Evolutionary conservation across 805 yeast genomes (phyloP).

Genomic region (Metschnikowia amazonensis): DNA sequence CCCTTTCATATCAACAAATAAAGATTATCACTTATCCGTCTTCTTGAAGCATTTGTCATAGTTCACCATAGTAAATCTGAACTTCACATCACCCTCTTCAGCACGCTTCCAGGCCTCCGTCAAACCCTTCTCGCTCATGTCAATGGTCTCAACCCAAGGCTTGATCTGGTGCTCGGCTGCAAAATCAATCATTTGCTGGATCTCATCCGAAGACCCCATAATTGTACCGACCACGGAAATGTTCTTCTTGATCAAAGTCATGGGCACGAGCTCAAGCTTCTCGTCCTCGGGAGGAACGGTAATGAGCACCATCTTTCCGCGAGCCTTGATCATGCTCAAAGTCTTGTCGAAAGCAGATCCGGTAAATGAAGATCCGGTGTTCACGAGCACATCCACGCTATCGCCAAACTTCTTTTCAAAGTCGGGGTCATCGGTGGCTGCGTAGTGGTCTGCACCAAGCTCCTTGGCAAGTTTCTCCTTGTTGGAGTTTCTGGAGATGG

Average conservation of each 20-base stretch:
- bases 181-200: conserved; percentile 18
- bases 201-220: conserved; percentile 16
- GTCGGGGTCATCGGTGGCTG: conserved; percentile 21
- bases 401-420: conserved; percentile 16
- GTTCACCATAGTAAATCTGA: conserved; percentile 18
- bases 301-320: conserved; percentile 17
- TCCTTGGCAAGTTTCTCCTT: conserved; percentile 51
- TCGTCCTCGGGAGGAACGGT: conserved; percentile 16
- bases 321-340: conserved; percentile 14
- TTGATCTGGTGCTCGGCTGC: conserved; percentile 18
- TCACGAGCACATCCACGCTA: conserved; percentile 15
- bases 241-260: conserved; percentile 12
- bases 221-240: conserved; percentile 16
- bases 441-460: conserved; percentile 50
- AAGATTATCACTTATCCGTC: not conserved
- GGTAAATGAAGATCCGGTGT: conserved; percentile 18
- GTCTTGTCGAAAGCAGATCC: conserved; percentile 18
- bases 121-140: conserved; percentile 17
- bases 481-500: conserved; percentile 48
- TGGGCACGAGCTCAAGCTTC: conserved; percentile 10
- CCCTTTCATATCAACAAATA: too few species aligned
- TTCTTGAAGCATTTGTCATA: conserved; percentile 18
- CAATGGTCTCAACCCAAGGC: conserved; percentile 19
- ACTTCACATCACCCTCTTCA: conserved; percentile 17
- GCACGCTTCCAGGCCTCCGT: conserved; percentile 16